Percentiles rank a stretch among this genome's conserved stretches.
Evolutionary conservation across 108 stramenopile genomes (phyloP).

Genomic region (Parietichytrium sp.): DNA sequence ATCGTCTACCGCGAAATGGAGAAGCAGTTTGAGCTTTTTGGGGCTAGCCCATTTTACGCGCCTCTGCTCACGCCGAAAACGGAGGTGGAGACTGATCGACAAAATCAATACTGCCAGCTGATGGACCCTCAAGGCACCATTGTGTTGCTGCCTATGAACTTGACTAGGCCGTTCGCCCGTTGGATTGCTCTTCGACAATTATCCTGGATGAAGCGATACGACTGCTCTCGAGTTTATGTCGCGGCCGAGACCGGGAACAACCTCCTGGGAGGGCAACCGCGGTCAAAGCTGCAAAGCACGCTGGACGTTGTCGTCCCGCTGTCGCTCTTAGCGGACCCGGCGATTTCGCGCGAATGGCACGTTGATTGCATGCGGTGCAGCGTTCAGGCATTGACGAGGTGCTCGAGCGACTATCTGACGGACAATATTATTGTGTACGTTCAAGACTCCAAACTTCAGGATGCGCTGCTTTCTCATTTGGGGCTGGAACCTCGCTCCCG

Average conservation of each 20-base stretch:
- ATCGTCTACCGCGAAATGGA: background rate
- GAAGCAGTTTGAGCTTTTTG: background rate
- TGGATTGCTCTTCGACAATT: background rate
- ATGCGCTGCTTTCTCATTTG: background rate
- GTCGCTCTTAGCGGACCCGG: no score
- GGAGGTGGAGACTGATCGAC: background rate
- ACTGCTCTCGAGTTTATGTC: background rate
- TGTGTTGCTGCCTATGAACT: background rate
- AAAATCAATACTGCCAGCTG: no score
- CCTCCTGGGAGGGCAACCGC: conserved; percentile 4
- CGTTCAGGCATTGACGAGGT: background rate
- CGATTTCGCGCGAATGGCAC: background rate
- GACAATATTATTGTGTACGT: conserved; percentile 4
- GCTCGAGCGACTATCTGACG: background rate
- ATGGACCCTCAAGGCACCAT: conserved; percentile 35
- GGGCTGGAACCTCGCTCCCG: background rate
- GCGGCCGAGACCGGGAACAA: conserved; percentile 4
- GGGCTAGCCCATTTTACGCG: background rate
- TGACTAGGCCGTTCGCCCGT: conserved; percentile 2
- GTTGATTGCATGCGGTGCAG: background rate
- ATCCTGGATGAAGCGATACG: conserved; percentile 24
- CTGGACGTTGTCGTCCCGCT: background rate
- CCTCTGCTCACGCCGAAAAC: background rate
- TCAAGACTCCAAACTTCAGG: conserved; percentile 27
- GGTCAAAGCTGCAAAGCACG: background rate